phyloP scores from a whole-genome alignment of 2,329 filamentous ascomycete species.

The Trichophyton rubrum region DNA sequence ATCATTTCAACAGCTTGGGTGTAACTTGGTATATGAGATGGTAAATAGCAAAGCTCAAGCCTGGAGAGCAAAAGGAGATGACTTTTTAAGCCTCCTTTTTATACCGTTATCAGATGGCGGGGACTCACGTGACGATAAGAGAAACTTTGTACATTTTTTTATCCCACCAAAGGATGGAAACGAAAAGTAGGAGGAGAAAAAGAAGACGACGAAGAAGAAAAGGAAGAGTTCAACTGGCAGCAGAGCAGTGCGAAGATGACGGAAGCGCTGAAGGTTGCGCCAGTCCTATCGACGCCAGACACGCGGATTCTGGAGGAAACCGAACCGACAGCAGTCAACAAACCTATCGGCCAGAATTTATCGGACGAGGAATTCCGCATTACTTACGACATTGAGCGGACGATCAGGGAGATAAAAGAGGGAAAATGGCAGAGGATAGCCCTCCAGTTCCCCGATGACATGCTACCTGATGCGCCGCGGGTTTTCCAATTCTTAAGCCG shows the following conservation, averaged over 20 bases:
- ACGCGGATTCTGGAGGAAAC: conserved; percentile 47
- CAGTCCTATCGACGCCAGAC: conserved; percentile 51
- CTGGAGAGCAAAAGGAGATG: no score
- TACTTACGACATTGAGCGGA: conserved; percentile 77
- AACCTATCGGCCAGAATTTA: conserved; percentile 18
- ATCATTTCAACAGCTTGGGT: no score
- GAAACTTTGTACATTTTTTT: not conserved
- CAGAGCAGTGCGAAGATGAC: conserved; percentile 7
- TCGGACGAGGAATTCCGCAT: conserved; percentile 58
- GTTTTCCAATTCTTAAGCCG: conserved; percentile 56
- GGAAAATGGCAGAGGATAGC: conserved; percentile 66
- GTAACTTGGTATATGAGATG: no score
- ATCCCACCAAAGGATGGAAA: not conserved
- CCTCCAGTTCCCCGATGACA: conserved; percentile 89
- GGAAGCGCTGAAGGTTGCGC: conserved; percentile 33
- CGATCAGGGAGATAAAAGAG: conserved; percentile 59
- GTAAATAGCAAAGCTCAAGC: no score
- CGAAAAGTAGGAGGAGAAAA: not conserved
- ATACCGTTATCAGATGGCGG: not conserved
- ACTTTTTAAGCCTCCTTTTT: no score
- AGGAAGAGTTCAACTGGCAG: not conserved
- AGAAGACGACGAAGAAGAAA: not conserved
- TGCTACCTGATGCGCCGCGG: conserved; percentile 73
- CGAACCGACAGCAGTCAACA: conserved; percentile 22
- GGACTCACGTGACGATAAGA: conserved; percentile 1